Conservation (phyloP, 208 protist species). For the Trypanosoma boissoni region DNA sequence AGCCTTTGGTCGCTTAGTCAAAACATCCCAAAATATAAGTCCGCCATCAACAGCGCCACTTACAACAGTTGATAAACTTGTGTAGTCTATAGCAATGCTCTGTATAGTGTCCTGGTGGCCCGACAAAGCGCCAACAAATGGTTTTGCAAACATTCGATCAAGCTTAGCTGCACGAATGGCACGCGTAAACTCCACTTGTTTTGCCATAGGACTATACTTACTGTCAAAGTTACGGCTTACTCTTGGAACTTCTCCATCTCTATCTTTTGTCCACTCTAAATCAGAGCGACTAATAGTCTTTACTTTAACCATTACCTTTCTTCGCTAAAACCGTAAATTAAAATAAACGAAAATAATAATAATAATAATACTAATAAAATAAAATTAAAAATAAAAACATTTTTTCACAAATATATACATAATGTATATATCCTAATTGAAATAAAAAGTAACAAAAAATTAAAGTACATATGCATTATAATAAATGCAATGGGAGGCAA, state of each 20-base stretch:
- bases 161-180: constrained; percentile 95
- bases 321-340: constrained; percentile 6
- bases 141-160: constrained; percentile 97
- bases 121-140: constrained; percentile 90
- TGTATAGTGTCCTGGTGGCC: constrained; percentile 93
- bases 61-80: constrained; percentile 77
- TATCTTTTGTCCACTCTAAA: constrained; percentile 92
- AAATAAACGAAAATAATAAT: constrained; percentile 11
- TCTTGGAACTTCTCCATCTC: constrained; percentile 81
- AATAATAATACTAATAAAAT: constrained; percentile 9
- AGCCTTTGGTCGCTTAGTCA: constrained; percentile 64
- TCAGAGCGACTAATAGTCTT: constrained; percentile 92
- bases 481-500: background rate
- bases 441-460: background rate
- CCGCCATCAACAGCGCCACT: constrained; percentile 90
- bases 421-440: constrained; percentile 8
- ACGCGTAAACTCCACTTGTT: constrained; percentile 95
- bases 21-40: constrained; percentile 86
- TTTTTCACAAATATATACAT: constrained; percentile 1
- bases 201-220: constrained; percentile 94
- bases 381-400: constrained; percentile 4
- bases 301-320: constrained; percentile 84
- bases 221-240: constrained; percentile 93
- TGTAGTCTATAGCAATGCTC: constrained; percentile 86
- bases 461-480: background rate